phyloP scores from a whole-genome alignment of 164 flowering plant species.

The Berberis thunbergii region DNA sequence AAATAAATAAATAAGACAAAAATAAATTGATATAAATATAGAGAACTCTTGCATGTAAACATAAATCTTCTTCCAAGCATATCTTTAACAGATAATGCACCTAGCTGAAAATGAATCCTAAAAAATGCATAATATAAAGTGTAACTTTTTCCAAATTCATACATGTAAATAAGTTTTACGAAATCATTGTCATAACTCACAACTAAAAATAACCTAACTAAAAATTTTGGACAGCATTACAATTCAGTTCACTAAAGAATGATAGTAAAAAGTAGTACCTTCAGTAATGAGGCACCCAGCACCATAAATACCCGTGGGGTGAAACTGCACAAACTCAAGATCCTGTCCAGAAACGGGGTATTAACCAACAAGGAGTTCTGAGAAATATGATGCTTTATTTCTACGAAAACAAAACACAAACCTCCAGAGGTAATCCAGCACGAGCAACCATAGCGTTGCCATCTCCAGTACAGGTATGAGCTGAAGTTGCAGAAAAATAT shows the following conservation, averaged over 20 bases:
- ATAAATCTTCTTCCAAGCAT: too few relatives aligned
- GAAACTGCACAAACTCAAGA: constrained; percentile 96
- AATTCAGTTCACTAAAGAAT: neutral
- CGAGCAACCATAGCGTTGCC: constrained; percentile 99
- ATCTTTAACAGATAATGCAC: too few relatives aligned
- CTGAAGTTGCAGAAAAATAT: constrained; percentile 98
- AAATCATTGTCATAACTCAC: too few relatives aligned
- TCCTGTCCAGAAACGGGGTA: constrained; percentile 43
- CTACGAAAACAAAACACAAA: constrained; percentile 13
- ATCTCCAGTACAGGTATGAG: constrained; percentile 99
- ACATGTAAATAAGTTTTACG: too few relatives aligned
- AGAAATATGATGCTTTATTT: too few relatives aligned
- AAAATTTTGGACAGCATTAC: too few relatives aligned
- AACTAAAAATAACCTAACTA: too few relatives aligned
- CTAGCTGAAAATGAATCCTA: too few relatives aligned
- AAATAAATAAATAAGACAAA: neutral
- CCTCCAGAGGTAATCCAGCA: constrained; percentile 93
- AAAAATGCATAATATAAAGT: too few relatives aligned
- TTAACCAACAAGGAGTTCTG: neutral
- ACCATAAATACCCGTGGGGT: constrained; percentile 96
- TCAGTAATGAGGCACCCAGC: constrained; percentile 98
- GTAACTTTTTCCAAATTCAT: too few relatives aligned
- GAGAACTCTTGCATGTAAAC: too few relatives aligned
- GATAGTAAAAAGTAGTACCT: constrained; percentile 34
- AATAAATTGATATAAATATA: neutral